Percentiles rank a stretch among this genome's conserved stretches.
phyloP scores from a whole-genome alignment of 352 stramenopile genomes.

The Phytophthora constricta region DNA sequence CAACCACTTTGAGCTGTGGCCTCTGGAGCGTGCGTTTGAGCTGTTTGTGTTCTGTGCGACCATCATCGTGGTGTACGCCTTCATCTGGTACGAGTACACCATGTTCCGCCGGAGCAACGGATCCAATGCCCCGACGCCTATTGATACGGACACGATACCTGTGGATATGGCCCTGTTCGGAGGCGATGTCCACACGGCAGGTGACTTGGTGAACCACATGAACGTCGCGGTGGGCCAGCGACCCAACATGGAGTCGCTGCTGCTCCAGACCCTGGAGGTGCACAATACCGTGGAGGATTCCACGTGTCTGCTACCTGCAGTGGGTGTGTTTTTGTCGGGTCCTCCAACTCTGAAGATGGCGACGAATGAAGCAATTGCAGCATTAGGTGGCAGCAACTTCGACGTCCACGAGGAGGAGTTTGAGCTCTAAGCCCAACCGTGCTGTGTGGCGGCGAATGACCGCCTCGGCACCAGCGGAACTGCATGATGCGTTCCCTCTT shows the following conservation, averaged over 20 bases:
- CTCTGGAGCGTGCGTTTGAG: constrained; percentile 61
- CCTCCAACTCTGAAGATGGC: constrained; percentile 44
- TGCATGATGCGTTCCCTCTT: neutral
- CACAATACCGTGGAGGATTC: constrained; percentile 30
- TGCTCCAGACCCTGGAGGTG: constrained; percentile 34
- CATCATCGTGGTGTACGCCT: constrained; percentile 54
- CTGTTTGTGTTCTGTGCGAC: constrained; percentile 48
- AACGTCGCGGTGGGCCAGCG: constrained; percentile 42
- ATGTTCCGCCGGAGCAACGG: constrained; percentile 24
- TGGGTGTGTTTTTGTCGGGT: constrained; percentile 51
- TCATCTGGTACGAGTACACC: constrained; percentile 57
- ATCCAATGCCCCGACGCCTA: constrained; percentile 15
- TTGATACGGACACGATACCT: constrained; percentile 5
- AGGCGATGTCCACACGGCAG: constrained; percentile 46
- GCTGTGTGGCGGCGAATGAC: too few relatives aligned
- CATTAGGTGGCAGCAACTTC: constrained; percentile 45
- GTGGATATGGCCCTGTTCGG: constrained; percentile 25
- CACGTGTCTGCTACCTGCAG: constrained; percentile 25
- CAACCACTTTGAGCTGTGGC: constrained; percentile 57
- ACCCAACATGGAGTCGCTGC: constrained; percentile 38
- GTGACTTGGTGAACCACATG: constrained; percentile 47
- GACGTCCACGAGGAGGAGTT: constrained; percentile 66
- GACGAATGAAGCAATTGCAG: constrained; percentile 43
- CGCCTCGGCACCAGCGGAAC: too few relatives aligned
- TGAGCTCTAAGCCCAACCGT: constrained; percentile 37